Base-by-base conservation (phyloP, 2,329 filamentous ascomycete genomes). In the Alternaria brassicae region DNA sequence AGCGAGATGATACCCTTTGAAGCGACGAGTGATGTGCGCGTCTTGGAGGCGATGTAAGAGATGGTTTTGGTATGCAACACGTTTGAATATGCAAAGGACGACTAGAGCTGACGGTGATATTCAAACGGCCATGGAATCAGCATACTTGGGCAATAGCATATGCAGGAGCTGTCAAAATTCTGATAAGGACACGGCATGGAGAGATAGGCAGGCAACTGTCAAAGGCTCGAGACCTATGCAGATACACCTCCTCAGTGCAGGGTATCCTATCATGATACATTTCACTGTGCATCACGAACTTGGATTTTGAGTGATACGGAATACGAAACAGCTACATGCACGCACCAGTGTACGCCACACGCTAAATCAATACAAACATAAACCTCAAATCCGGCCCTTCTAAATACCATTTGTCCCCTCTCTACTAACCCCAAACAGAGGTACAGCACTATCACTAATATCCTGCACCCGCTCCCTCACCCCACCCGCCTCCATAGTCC, bases 401-500 rank as follows among this genome's bases (percentile, higher is more conserved):
- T 23, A 28, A 37, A 25, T 37, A 9, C 30, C 40, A 23, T 7
- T 25, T 13, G 41, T 28, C 2, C 41, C 55, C 52, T 59, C 40
- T 34, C 41, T 53, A 13, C 53, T 61, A 15, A 76, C 63, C 3
- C 72, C 74, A 67, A 77, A 78, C 36, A 79, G 56, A 9, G 76
- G 54, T 17, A 57, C 54, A 44, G 23, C 48, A 40, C 54, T 57
- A 13, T 53, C 54, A 15, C 54, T 57, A 6, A 57, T 57, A 13
- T 40, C 54, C 17, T 57, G 76, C 17, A 79, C 74, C 13, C 62
- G 66, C 45, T 75, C 73, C 50, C 68, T 73, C 21, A 50, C 23
- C 3, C 40, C 51, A 4, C 53, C 50, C 2, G 55, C 62, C 15
- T 62, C 65, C 8, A 47, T 63, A 52, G 49, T 51, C 36, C 42